Percentiles rank a stretch among this genome's conserved stretches.
Evolutionary conservation across 1,284 basidiomycete species (phyloP).

Genomic region (Xerocomus nothofagi): DNA sequence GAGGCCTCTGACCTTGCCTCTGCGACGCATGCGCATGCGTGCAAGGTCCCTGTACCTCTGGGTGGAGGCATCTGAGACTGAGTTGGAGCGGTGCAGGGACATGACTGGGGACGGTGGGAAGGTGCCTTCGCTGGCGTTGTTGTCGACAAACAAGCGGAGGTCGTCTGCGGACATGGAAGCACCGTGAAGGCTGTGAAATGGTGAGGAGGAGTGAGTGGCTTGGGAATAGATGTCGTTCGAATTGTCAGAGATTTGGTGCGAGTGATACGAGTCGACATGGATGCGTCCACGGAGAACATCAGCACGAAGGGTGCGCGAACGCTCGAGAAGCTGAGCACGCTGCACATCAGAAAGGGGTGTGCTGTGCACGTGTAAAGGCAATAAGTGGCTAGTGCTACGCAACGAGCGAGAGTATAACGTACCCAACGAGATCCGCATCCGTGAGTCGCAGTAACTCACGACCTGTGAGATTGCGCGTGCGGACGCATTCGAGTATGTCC

Average conservation of each 20-base stretch:
- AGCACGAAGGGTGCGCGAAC: slow-evolving; percentile 29
- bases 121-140: neutral
- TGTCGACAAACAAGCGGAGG: slow-evolving; percentile 14
- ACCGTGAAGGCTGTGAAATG: slow-evolving; percentile 10
- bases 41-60: slow-evolving; percentile 36
- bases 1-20: slow-evolving; percentile 35
- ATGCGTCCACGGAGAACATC: slow-evolving; percentile 28
- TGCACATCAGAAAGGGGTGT: slow-evolving; percentile 23
- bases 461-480: slow-evolving; percentile 26
- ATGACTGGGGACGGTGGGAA: slow-evolving; percentile 18
- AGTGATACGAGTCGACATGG: slow-evolving; percentile 22
- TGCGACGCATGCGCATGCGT: slow-evolving; percentile 27
- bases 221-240: slow-evolving; percentile 12
- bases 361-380: slow-evolving; percentile 13
- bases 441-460: slow-evolving; percentile 32
- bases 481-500: slow-evolving; percentile 24
- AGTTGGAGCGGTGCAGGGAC: slow-evolving; percentile 28
- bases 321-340: slow-evolving; percentile 22
- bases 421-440: slow-evolving; percentile 26
- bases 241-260: slow-evolving; percentile 14
- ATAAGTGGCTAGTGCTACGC: neutral
- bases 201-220: slow-evolving; percentile 1
- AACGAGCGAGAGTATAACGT: slow-evolving; percentile 4
- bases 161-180: slow-evolving; percentile 31
- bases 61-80: slow-evolving; percentile 25